Base-by-base conservation (phyloP, 805 yeast genomes). In the Candida broadrunensis region DNA sequence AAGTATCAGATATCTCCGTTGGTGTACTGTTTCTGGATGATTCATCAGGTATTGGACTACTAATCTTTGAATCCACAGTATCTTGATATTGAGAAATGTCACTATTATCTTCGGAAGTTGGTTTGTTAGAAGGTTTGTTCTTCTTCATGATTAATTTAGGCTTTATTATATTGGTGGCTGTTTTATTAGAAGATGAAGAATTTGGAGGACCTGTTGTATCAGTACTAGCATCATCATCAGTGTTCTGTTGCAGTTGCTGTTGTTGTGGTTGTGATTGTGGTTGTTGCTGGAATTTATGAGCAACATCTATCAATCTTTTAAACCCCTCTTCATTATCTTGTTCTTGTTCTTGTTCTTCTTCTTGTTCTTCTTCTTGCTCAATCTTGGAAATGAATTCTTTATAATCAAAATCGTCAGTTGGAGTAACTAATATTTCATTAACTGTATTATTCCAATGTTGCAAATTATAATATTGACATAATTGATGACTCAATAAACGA, bases 401-500 rank as follows among this genome's bases (percentile, higher is more conserved):
- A 39, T 57, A 54, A 38, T 55, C 47, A 21, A 50, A 39, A 5
- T 36, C 44, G 3, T 42, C 45, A 8, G 36, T 39, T 15, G 47
- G 46, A 15, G 55, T 48, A 1, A 56, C 63, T 7, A 53, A 37
- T 7, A 58, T 58, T 25, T 58, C 62, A 33, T 52, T 50, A 18
- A 36, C 19, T n/a, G 45, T 31, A 25, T 47, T 52, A 39, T 58
- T 54, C 54, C 52, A 49, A 52, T 85, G 90, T 33, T 80, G 80
- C 41, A 84, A 56, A 18, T 70, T 64, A 52, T 83, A 81, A 55
- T 82, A 83, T 29, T 80, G 83, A 4, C 89, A 86, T 26, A 83
- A 63, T 48, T 83, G 85, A 58, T 85, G 90, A 0, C 84, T 73
- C 39, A 85, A 60, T 35, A 85, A 63, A 48, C 91, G 64, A 48